phyloP scores from a whole-genome alignment of 441 rosid genomes.

The Pelargonium fulgidum region DNA sequence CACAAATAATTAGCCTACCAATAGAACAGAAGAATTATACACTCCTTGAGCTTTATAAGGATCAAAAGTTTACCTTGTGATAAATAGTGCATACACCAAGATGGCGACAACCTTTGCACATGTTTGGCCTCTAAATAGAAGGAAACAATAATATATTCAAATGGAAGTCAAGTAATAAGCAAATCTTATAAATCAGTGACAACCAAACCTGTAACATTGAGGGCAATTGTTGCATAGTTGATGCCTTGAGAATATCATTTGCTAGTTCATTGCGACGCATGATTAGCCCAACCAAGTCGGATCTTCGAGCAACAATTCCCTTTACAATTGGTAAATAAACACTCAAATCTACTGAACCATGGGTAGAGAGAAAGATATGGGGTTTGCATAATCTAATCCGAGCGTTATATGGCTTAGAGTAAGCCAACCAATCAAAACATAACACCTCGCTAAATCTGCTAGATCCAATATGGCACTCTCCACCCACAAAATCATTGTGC shows the following conservation, averaged over 20 bases:
- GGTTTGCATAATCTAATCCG: not conserved
- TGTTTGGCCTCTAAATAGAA: conserved; percentile 60
- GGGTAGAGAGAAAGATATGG: conserved; percentile 24
- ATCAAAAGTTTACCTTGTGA: conserved; percentile 68
- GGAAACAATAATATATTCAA: conserved; percentile 9
- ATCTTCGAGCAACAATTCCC: conserved; percentile 79
- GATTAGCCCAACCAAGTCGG: conserved; percentile 86
- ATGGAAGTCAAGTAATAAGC: conserved; percentile 11
- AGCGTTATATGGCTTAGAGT: no score
- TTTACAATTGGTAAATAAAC: conserved; percentile 28
- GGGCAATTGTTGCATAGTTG: conserved; percentile 64
- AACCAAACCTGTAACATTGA: conserved; percentile 74
- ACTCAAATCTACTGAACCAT: conserved; percentile 24
- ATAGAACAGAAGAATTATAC: not conserved
- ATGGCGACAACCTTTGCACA: conserved; percentile 90
- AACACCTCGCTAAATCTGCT: no score
- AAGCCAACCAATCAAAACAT: no score
- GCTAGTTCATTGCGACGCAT: conserved; percentile 98
- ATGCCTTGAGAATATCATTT: conserved; percentile 70
- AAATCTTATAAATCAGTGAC: conserved; percentile 21
- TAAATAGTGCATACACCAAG: conserved; percentile 79
- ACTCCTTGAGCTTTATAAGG: conserved; percentile 9
- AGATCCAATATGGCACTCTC: no score
- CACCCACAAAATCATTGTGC: no score
- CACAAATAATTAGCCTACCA: conserved; percentile 9